Conservation (phyloP, 2,329 filamentous ascomycete species). For the Venturia oleaginea region DNA sequence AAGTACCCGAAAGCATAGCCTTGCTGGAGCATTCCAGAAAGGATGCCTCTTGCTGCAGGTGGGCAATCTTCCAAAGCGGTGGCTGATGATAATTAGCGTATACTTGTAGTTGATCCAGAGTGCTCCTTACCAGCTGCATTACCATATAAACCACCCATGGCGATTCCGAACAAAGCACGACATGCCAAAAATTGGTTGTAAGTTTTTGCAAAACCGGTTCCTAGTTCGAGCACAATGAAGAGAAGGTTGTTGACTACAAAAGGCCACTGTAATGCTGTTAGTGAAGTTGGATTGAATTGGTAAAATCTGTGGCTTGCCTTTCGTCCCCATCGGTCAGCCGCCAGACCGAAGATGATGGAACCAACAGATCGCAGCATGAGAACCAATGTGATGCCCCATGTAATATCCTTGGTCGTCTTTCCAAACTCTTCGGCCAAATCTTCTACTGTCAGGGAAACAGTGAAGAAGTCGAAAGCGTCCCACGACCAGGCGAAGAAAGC, state of each 20-base stretch:
- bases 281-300: conserved; percentile 19
- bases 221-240: conserved; percentile 53
- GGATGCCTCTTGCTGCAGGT: conserved; percentile 46
- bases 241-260: conserved; percentile 53
- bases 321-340: conserved; percentile 45
- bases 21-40: conserved; percentile 54
- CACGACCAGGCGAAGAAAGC: conserved; percentile 38
- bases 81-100: conserved; percentile 27
- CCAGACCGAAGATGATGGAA: conserved; percentile 47
- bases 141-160: conserved; percentile 45
- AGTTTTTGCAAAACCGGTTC: conserved; percentile 49
- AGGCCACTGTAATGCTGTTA: conserved; percentile 28
- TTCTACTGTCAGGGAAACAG: conserved; percentile 33
- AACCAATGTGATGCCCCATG: conserved; percentile 39
- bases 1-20: conserved; percentile 54
- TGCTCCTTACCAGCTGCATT: conserved; percentile 10
- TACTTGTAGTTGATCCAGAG: not conserved
- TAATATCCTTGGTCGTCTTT: conserved; percentile 41
- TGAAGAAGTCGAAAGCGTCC: conserved; percentile 59
- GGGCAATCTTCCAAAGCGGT: conserved; percentile 56
- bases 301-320: conserved; percentile 25
- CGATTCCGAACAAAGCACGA: conserved; percentile 52
- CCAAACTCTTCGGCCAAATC: conserved; percentile 45
- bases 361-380: conserved; percentile 55
- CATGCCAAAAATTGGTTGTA: conserved; percentile 51